These are phyloP conservation scores for Stereum hirsutum DNA, from an alignment of 1,284 basidiomycete genomes.

Conservation along the genomic window DNA sequence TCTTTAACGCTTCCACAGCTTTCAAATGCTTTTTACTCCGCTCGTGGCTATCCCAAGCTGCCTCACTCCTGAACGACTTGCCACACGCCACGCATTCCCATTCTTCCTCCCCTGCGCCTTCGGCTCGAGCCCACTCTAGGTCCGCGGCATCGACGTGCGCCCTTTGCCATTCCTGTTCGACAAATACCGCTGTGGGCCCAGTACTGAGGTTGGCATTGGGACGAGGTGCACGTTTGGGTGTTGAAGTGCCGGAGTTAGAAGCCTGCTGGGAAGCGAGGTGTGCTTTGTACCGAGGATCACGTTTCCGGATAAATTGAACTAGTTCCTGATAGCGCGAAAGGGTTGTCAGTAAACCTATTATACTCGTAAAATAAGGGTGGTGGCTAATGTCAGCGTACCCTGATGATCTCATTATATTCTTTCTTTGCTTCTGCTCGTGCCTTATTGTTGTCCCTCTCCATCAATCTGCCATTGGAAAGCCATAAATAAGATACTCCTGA, in stretches of 20 bases:
- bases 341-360: too few species aligned
- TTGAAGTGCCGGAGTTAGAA: conserved; percentile 14
- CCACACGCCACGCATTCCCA: conserved; percentile 97
- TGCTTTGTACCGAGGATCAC: conserved; percentile 87
- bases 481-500: neutral
- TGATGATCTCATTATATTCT: conserved; percentile 91
- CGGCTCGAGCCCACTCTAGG: conserved; percentile 60
- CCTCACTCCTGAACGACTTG: conserved; percentile 87
- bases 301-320: conserved; percentile 85
- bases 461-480: conserved; percentile 46
- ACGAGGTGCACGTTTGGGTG: conserved; percentile 13
- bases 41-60: conserved; percentile 95
- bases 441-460: conserved; percentile 97
- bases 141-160: conserved; percentile 40
- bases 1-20: conserved; percentile 69
- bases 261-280: conserved; percentile 48
- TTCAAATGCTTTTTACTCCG: conserved; percentile 93
- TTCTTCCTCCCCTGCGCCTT: conserved; percentile 64
- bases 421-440: conserved; percentile 77
- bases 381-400: conserved; percentile 39
- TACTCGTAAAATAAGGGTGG: neutral
- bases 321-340: too few species aligned
- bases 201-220: too few species aligned
- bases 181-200: conserved; percentile 34
- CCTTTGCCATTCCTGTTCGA: conserved; percentile 84